Percentiles rank a stretch among this genome's conserved stretches.
phyloP scores from a whole-genome alignment of 129 eudicot species.

The Tanacetum coccineum region DNA sequence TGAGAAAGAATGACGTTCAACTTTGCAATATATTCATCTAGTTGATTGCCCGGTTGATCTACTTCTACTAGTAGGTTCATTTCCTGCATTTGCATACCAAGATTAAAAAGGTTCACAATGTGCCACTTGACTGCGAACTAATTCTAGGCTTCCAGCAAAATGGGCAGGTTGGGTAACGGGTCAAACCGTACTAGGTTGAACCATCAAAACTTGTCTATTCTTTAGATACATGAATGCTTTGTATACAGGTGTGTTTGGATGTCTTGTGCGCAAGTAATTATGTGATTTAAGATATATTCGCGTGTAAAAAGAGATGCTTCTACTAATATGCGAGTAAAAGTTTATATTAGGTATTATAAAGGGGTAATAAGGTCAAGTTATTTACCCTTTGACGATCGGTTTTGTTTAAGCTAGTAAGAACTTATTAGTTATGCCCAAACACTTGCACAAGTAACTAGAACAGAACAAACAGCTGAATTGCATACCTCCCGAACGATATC shows the following conservation, averaged over 20 bases:
- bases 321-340: no score
- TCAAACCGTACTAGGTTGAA: no score
- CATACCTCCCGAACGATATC: slow-evolving; percentile 58
- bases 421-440: no score
- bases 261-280: no score
- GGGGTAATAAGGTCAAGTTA: no score
- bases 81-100: slow-evolving; percentile 35
- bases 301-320: no score
- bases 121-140: neutral
- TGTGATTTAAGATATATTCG: no score
- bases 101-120: neutral
- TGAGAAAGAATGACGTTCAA: slow-evolving; percentile 50
- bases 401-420: no score
- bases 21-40: slow-evolving; percentile 58
- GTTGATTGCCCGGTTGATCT: slow-evolving; percentile 65
- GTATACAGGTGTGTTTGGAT: no score
- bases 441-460: no score
- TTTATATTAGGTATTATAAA: no score
- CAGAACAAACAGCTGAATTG: slow-evolving; percentile 6
- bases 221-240: neutral
- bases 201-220: neutral
- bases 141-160: neutral
- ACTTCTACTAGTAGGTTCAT: slow-evolving; percentile 61
- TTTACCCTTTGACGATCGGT: no score
- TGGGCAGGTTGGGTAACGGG: neutral